Percentiles rank a stretch among this genome's conserved stretches.
Evolutionary conservation across 192 early-diverging fungal genomes (phyloP).

Genomic region (Coemansia asiatica): DNA sequence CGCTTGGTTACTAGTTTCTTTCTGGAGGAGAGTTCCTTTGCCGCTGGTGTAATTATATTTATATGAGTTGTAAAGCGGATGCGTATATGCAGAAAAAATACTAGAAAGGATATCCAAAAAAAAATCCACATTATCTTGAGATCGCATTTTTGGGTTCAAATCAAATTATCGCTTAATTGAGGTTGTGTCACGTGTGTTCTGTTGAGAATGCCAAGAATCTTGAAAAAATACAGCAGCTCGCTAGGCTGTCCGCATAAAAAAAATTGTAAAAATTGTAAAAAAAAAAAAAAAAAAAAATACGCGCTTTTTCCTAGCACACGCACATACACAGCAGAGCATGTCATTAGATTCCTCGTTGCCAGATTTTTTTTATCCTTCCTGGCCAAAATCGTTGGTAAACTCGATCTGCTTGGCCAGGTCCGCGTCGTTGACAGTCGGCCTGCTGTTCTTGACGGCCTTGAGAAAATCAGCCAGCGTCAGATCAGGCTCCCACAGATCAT

Average conservation of each 20-base stretch:
- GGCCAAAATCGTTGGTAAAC: conserved; percentile 86
- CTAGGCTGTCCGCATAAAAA: background rate
- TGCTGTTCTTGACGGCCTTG: conserved; percentile 70
- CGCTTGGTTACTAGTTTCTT: too few relatives aligned
- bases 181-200: too few relatives aligned
- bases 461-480: conserved; percentile 84
- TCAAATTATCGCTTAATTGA: too few relatives aligned
- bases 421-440: conserved; percentile 80
- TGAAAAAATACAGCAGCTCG: background rate
- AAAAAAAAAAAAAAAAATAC: conserved; percentile 4
- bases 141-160: too few relatives aligned
- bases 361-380: conserved; percentile 47
- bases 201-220: too few relatives aligned
- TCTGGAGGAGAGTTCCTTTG: too few relatives aligned
- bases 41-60: too few relatives aligned
- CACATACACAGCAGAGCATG: too few relatives aligned
- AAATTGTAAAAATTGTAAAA: background rate
- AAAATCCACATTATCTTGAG: background rate
- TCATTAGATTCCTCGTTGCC: too few relatives aligned
- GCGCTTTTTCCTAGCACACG: too few relatives aligned
- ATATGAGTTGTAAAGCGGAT: background rate
- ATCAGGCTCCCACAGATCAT: conserved; percentile 91
- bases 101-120: background rate
- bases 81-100: background rate
- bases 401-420: conserved; percentile 83